A percentile compares a stretch with the other conserved stretches of the same genome.
Evolutionary conservation across 768 basidiomycete species (phyloP).

Genomic region (Termitomyces sp.): DNA sequence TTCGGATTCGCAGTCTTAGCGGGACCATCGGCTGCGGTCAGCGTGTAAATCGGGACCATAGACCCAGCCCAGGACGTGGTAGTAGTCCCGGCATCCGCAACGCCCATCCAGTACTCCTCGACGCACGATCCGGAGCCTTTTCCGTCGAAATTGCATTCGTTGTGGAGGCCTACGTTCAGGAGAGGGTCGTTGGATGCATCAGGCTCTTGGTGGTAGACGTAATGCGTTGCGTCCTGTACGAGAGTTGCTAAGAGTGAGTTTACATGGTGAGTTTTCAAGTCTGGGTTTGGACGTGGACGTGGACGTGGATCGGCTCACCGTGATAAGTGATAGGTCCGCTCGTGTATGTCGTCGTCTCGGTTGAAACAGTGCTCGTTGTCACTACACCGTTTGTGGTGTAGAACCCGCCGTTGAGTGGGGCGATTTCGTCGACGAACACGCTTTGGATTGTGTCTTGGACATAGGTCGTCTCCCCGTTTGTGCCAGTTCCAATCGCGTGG

Average conservation of each 20-base stretch:
- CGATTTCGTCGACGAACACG: background rate
- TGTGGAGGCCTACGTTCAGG: background rate
- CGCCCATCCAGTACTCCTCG: background rate
- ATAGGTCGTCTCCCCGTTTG: slow-evolving; percentile 3
- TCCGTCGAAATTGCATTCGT: background rate
- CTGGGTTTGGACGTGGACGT: background rate
- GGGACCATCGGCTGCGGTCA: background rate
- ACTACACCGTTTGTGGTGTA: slow-evolving; percentile 1
- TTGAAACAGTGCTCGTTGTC: background rate
- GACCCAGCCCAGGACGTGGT: background rate
- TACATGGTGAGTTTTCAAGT: background rate
- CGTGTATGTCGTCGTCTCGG: background rate
- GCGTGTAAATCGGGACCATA: background rate
- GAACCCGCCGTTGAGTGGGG: background rate
- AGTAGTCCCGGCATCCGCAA: background rate
- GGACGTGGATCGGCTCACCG: background rate
- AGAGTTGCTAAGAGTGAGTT: background rate
- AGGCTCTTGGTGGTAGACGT: background rate
- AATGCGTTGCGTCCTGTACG: background rate
- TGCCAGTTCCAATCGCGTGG: background rate
- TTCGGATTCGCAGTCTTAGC: background rate
- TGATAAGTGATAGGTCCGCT: background rate
- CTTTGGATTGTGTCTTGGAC: background rate
- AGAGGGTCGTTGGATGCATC: background rate
- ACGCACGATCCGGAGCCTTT: background rate